Conservation (phyloP, 164 flowering plant species). For the Tetrastigma voinierianum region DNA sequence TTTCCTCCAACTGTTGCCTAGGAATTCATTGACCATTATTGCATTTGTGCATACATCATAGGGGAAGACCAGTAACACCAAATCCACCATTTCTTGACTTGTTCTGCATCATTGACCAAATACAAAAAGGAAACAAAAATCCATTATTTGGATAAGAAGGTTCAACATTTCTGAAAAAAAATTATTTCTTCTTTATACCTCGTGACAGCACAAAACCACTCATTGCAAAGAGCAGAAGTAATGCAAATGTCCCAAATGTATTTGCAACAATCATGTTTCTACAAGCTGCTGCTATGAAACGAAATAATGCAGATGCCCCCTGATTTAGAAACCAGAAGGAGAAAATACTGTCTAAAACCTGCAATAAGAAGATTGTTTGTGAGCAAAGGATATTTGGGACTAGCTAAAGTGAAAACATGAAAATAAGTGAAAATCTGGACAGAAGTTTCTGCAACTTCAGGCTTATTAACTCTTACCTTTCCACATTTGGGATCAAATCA, state of each 20-base stretch:
- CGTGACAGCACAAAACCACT: constrained; percentile 28
- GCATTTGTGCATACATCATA: no score
- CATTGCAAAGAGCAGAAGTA: constrained; percentile 15
- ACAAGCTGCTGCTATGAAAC: constrained; percentile 17
- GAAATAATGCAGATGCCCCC: constrained; percentile 31
- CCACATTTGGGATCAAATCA: constrained; percentile 52
- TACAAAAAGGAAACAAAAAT: background rate
- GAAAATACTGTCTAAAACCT: constrained; percentile 31
- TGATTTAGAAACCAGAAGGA: constrained; percentile 22
- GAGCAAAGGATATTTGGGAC: no score
- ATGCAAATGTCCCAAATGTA: constrained; percentile 22
- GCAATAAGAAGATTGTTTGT: constrained; percentile 1
- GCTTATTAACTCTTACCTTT: constrained; percentile 37
- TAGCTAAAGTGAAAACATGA: no score
- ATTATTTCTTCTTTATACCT: constrained; percentile 12
- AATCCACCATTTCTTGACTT: no score
- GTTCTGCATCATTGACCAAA: no score
- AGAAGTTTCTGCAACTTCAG: no score
- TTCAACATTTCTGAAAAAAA: background rate
- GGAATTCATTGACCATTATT: no score
- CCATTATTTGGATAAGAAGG: background rate
- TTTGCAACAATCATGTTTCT: constrained; percentile 25
- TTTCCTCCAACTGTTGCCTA: no score
- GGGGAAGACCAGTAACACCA: no score
- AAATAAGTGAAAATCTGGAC: no score